Evolutionary conservation across 2,329 filamentous ascomycete species (phyloP).

Genomic region (Parasarocladium wereldwijsianum): DNA sequence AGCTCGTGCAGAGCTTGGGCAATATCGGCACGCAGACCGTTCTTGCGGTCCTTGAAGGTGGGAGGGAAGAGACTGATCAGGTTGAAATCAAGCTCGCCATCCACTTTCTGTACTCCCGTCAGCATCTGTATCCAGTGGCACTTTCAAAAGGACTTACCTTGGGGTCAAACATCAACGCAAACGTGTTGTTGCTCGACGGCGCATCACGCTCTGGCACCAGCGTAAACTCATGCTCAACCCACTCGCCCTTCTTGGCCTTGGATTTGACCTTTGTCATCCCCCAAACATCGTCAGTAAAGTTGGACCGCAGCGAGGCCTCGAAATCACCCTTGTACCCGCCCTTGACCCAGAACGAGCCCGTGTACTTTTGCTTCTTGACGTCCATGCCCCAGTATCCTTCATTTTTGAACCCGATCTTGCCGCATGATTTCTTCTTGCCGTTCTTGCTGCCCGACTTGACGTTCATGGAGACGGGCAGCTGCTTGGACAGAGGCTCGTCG

Average conservation of each 20-base stretch:
- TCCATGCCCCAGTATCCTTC: conserved; percentile 44
- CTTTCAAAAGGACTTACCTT: conserved; percentile 3
- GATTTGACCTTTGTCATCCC: conserved; percentile 31
- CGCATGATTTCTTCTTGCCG: conserved; percentile 12
- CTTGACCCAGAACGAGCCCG: conserved; percentile 37
- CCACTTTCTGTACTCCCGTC: neutral
- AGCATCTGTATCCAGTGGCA: neutral
- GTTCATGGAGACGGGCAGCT: conserved; percentile 35
- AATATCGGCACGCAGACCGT: conserved; percentile 42
- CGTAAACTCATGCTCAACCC: conserved; percentile 35
- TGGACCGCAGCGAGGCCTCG: conserved; percentile 30
- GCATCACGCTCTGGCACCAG: conserved; percentile 28
- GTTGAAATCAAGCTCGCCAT: conserved; percentile 32
- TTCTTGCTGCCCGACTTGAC: conserved; percentile 21
- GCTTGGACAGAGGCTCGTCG: conserved; percentile 32
- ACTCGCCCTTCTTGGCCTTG: conserved; percentile 22
- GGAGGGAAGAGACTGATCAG: conserved; percentile 45
- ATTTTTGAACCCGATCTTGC: conserved; percentile 32
- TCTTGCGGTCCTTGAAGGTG: conserved; percentile 41
- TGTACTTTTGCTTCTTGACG: conserved; percentile 32
- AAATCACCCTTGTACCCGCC: conserved; percentile 31
- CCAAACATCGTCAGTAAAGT: conserved; percentile 26
- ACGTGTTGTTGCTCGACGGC: conserved; percentile 39
- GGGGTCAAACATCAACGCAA: conserved; percentile 37
- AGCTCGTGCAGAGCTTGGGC: conserved; percentile 35